Evolutionary conservation across 805 yeast species (phyloP).

Genomic region (Candida palmyrensis): DNA sequence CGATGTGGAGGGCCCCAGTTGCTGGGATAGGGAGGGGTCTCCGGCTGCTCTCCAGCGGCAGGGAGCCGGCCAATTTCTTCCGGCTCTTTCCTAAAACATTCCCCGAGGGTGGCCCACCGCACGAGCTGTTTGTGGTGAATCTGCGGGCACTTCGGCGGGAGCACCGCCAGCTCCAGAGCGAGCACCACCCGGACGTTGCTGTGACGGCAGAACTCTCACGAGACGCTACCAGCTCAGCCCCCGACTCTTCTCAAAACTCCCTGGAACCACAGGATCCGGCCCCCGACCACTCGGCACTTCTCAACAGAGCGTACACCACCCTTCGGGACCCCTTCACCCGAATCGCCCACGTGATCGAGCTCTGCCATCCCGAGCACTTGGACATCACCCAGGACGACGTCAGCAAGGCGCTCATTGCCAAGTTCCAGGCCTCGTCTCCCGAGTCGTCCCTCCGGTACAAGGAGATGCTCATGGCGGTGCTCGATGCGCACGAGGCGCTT

Average conservation of each 20-base stretch:
- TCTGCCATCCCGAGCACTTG: constrained; percentile 31
- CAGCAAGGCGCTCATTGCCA: constrained; percentile 37
- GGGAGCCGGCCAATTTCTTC: constrained; percentile 36
- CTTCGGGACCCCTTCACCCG: constrained; percentile 66
- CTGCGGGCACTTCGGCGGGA: constrained; percentile 59
- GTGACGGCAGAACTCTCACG: constrained; percentile 16
- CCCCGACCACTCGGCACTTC: constrained; percentile 40
- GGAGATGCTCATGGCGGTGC: constrained; percentile 62
- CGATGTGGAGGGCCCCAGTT: neutral
- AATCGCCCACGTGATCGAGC: constrained; percentile 31
- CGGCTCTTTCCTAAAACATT: constrained; percentile 70
- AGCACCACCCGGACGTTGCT: constrained; percentile 75
- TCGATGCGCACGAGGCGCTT: constrained; percentile 80
- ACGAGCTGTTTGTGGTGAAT: constrained; percentile 55
- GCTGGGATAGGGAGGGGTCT: too few relatives aligned
- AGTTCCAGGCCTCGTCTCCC: constrained; percentile 29
- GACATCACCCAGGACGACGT: constrained; percentile 59
- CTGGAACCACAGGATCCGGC: too few relatives aligned
- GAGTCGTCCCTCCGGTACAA: constrained; percentile 39
- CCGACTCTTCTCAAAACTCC: too few relatives aligned
- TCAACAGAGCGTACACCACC: constrained; percentile 76
- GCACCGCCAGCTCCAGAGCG: constrained; percentile 66
- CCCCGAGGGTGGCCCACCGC: constrained; percentile 59
- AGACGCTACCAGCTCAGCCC: constrained; percentile 6
- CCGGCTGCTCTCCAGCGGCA: too few relatives aligned